Evolutionary conservation across 2,329 filamentous ascomycete species (phyloP).

Genomic region (Dactylellina cionopaga): DNA sequence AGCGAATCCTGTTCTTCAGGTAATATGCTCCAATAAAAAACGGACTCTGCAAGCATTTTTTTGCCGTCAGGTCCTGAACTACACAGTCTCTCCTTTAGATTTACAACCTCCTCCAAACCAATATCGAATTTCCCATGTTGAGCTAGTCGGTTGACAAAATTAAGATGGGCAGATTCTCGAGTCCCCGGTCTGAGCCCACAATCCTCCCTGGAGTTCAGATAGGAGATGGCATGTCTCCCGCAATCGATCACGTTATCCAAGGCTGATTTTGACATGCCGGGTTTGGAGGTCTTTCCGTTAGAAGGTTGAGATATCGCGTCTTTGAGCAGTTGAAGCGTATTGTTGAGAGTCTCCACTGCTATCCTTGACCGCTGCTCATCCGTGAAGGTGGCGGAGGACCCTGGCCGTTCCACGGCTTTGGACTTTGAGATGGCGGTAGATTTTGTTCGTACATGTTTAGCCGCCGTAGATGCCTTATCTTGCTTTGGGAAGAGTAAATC

Average conservation of each 20-base stretch:
- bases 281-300: constrained; percentile 26
- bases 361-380: constrained; percentile 47
- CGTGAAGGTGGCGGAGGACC: constrained; percentile 28
- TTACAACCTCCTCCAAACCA: constrained; percentile 35
- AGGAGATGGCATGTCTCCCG: constrained; percentile 36
- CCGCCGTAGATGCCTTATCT: constrained; percentile 3
- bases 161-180: constrained; percentile 42
- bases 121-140: constrained; percentile 42
- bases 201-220: constrained; percentile 29
- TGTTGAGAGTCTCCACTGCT: constrained; percentile 43
- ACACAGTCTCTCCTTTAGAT: constrained; percentile 25
- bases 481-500: constrained; percentile 36
- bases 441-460: constrained; percentile 39
- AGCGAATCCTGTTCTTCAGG: constrained; percentile 27
- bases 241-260: constrained; percentile 44
- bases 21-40: constrained; percentile 24
- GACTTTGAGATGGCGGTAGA: constrained; percentile 17
- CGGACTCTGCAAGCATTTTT: constrained; percentile 17
- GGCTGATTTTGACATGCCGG: constrained; percentile 17
- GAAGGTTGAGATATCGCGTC: constrained; percentile 15
- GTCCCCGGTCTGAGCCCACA: constrained; percentile 38
- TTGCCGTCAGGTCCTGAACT: constrained; percentile 6
- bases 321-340: constrained; percentile 35
- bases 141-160: constrained; percentile 42
- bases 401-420: constrained; percentile 14